Conservation (phyloP, 371 early-diverging fungal genomes). For the Mucor ambiguus region DNA sequence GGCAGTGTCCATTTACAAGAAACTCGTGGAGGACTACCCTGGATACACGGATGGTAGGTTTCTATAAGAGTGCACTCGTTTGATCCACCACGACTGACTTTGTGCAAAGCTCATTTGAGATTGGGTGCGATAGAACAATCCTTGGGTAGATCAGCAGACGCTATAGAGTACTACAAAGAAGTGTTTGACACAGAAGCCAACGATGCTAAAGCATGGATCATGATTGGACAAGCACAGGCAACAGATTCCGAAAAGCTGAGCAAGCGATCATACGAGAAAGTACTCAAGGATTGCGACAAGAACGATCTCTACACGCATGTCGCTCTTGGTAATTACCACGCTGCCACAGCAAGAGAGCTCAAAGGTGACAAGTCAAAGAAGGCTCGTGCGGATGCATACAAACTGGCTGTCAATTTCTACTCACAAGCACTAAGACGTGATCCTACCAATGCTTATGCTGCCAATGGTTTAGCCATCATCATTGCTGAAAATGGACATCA, state of each 20-base stretch:
- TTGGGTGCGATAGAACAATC: conserved; percentile 69
- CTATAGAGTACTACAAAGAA: conserved; percentile 65
- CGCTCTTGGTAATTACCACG: conserved; percentile 82
- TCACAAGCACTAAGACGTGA: conserved; percentile 79
- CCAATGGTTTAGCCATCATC: conserved; percentile 79
- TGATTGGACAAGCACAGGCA: conserved; percentile 71
- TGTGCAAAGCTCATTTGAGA: conserved; percentile 66
- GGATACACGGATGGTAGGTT: conserved; percentile 66
- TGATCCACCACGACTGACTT: no score
- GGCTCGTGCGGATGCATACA: conserved; percentile 58
- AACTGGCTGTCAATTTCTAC: conserved; percentile 81
- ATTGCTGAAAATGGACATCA: conserved; percentile 75
- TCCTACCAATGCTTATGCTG: conserved; percentile 71
- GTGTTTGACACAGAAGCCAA: conserved; percentile 69
- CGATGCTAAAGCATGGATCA: conserved; percentile 67
- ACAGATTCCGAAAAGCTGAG: conserved; percentile 62
- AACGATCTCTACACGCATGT: conserved; percentile 82
- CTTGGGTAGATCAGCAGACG: conserved; percentile 54
- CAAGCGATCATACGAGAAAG: conserved; percentile 75
- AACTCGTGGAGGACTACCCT: conserved; percentile 68
- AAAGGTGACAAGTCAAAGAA: conserved; percentile 39
- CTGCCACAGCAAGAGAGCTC: conserved; percentile 61
- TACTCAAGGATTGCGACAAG: conserved; percentile 76
- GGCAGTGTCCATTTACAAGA: conserved; percentile 70
- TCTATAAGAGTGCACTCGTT: no score